A percentile compares a stretch with the other conserved stretches of the same genome.
Conservation (phyloP, 2,329 filamentous ascomycete species). For the Apiospora arundinis region DNA sequence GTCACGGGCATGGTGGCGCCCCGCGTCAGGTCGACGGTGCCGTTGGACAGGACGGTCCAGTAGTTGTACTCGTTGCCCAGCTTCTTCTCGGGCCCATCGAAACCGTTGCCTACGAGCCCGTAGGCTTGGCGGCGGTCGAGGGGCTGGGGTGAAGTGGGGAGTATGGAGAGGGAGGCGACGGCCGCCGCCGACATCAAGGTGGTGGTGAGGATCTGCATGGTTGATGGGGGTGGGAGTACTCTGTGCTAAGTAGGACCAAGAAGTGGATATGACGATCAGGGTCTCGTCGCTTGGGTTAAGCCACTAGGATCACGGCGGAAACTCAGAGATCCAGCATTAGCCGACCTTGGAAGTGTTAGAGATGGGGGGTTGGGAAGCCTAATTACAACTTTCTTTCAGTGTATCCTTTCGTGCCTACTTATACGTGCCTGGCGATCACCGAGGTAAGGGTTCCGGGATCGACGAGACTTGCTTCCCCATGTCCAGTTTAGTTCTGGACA, state of each 20-base stretch:
- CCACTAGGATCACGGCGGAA: not conserved
- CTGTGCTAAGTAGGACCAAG: not conserved
- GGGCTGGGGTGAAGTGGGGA: not conserved
- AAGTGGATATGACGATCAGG: not conserved
- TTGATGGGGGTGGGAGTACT: not conserved
- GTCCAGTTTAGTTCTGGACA: no score
- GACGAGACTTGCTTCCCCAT: no score
- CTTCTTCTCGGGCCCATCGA: not conserved
- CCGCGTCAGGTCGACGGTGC: slow-evolving; percentile 7
- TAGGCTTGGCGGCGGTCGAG: not conserved
- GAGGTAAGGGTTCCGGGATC: not conserved
- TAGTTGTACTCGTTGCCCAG: slow-evolving; percentile 4
- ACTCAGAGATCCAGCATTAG: no score
- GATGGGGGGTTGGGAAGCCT: not conserved
- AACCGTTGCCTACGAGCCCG: not conserved
- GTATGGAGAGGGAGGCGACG: not conserved
- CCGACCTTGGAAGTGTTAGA: not conserved
- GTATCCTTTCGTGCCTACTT: not conserved
- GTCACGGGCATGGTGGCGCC: not conserved
- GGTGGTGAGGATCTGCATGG: not conserved
- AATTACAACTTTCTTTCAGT: no score
- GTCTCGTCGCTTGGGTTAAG: not conserved
- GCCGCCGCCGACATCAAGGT: not conserved
- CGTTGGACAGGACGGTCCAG: not conserved
- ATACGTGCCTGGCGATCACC: not conserved